Evolutionary conservation across 2,329 filamentous ascomycete genomes (phyloP).

Genomic region (Alternaria alternata): DNA sequence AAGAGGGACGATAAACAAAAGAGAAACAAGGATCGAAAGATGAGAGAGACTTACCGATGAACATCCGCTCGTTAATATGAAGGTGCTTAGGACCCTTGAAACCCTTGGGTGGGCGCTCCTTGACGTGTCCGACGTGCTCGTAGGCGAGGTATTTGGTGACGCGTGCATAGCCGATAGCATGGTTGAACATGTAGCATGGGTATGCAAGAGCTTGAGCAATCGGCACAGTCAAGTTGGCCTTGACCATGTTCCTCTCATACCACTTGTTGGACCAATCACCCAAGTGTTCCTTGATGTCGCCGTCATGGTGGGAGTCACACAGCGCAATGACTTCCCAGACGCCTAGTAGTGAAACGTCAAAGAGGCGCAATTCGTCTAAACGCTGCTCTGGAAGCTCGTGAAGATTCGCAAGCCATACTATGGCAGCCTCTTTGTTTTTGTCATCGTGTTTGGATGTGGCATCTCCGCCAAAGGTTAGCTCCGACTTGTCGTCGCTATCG

Average conservation of each 20-base stretch:
- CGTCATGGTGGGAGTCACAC: constrained; percentile 13
- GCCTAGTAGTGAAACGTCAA: constrained; percentile 18
- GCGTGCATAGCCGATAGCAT: constrained; percentile 34
- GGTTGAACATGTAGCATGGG: constrained; percentile 42
- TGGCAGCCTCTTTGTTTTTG: constrained; percentile 17
- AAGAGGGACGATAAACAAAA: not conserved
- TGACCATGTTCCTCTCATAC: constrained; percentile 16
- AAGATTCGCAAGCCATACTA: constrained; percentile 22
- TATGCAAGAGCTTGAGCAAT: constrained; percentile 27
- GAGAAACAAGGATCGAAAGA: not conserved
- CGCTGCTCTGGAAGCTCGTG: constrained; percentile 17
- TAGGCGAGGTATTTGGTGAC: constrained; percentile 46
- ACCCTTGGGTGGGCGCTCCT: constrained; percentile 32
- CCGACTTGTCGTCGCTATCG: constrained; percentile 7
- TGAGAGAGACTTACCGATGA: constrained; percentile 25
- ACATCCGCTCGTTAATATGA: constrained; percentile 24
- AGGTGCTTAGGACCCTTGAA: constrained; percentile 23
- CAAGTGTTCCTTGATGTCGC: constrained; percentile 11
- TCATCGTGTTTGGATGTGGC: constrained; percentile 13
- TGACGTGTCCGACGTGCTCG: constrained; percentile 35
- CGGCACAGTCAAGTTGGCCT: constrained; percentile 6
- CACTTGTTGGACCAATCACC: constrained; percentile 20
- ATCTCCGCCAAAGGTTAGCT: constrained; percentile 20
- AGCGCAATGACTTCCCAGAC: constrained; percentile 22
- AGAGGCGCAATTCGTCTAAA: constrained; percentile 19